Base-by-base conservation (phyloP, 208 protist genomes). In the Wallacemonas sp. region DNA sequence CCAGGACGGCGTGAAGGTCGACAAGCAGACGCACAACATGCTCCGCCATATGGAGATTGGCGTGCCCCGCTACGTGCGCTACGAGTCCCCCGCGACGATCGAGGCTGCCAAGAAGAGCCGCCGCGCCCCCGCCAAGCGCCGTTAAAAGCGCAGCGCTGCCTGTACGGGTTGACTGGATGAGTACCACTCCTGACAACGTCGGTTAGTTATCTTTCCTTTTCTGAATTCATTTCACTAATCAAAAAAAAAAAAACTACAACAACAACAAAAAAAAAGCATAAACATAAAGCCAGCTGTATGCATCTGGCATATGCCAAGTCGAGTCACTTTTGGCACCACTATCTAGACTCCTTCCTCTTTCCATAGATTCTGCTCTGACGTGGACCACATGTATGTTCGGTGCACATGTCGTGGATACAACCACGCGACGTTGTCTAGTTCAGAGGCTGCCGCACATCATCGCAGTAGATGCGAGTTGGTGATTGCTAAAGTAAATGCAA, bases 11-110 rank as follows among this genome's bases (percentile, higher is more conserved):
- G 76, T 97, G 66, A 84, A 88, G 70, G 86, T 97, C 28, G 92
- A 97, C 81, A 87, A 84, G 77, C 77, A 90, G 81, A 95, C 88
- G 15, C 60, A 85, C 62, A 54, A 80, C 73, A 97, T 97, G 92
- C 79, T 97, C 53, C 78, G 79, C 72, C 73, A 79, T 54, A 77
- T 97, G 69, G 86, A 94, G 80, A 83, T 89, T 28, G 90, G 90
- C 47, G 79, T 93, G 44, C 91, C 88, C 22, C 75, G 80, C 75
- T 77, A 90, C 85, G 82, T 97, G 47, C 51, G 51, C 51, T 38
- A 41, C 28, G 51, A 58, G 51, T 41, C 80, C 99, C 99, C 90
- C 89, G 99, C 62, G 93, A 49, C 47, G 24, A 36, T 31, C 41
- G 49, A 44, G 17, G 41, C 49, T 44, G 41, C 39, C 47, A 70